phyloP scores from a whole-genome alignment of 805 yeast genomes.

The Myxozyma geophila region DNA sequence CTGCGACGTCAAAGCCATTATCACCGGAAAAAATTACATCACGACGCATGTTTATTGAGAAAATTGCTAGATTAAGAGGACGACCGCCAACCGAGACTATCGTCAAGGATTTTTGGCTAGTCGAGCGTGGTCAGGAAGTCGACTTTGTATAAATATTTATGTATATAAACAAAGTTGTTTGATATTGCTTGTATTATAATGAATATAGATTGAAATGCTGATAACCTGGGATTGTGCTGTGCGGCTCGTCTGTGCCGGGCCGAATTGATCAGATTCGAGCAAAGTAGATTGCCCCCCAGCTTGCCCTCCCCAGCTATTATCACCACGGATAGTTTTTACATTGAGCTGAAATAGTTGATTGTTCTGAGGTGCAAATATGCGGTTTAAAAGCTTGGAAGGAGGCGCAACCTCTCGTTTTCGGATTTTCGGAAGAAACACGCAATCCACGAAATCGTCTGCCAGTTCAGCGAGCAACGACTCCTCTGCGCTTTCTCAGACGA shows the following conservation, averaged over 20 bases:
- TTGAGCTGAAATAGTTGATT: too few species aligned
- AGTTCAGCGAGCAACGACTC: neutral
- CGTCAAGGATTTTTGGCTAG: constrained; percentile 38
- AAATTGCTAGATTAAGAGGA: constrained; percentile 33
- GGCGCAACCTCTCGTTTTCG: too few species aligned
- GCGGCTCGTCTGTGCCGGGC: too few species aligned
- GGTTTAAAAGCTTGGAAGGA: too few species aligned
- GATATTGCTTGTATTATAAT: neutral
- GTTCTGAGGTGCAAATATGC: too few species aligned
- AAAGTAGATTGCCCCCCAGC: too few species aligned
- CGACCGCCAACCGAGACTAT: constrained; percentile 36
- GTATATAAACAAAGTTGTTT: neutral
- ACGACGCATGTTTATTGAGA: constrained; percentile 26
- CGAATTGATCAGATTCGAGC: too few species aligned
- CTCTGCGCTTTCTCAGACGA: neutral
- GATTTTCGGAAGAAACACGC: too few species aligned
- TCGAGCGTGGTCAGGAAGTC: constrained; percentile 28
- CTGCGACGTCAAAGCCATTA: neutral
- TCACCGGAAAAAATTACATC: neutral
- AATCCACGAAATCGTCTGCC: too few species aligned
- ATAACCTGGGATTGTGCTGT: neutral
- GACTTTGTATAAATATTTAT: constrained; percentile 18
- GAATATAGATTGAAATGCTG: neutral
- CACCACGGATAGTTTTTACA: too few species aligned
- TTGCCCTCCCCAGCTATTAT: too few species aligned